phyloP scores from a whole-genome alignment of 805 yeast genomes.

The Myxozyma kluyveri region DNA sequence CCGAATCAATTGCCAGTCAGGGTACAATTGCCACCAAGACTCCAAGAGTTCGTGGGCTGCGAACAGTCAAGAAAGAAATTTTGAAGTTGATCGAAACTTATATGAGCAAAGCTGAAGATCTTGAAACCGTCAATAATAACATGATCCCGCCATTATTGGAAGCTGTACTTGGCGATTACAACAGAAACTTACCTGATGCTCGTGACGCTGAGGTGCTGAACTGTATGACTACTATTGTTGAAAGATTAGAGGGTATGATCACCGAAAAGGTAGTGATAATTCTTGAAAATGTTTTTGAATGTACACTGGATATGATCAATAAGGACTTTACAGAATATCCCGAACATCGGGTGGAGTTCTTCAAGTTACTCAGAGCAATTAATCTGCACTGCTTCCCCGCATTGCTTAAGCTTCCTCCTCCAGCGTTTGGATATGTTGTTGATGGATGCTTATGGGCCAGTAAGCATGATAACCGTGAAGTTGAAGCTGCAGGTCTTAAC shows the following conservation, averaged over 20 bases:
- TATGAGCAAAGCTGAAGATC: constrained; percentile 78
- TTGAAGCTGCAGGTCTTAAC: constrained; percentile 85
- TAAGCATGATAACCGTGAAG: constrained; percentile 95
- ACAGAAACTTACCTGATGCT: constrained; percentile 86
- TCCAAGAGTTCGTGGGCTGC: constrained; percentile 88
- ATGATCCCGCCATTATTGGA: constrained; percentile 77
- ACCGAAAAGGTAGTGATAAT: constrained; percentile 87
- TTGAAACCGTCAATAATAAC: constrained; percentile 77
- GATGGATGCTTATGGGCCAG: constrained; percentile 98
- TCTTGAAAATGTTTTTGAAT: constrained; percentile 86
- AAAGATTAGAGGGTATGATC: constrained; percentile 80
- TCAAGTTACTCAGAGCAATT: constrained; percentile 82
- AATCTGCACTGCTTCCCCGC: constrained; percentile 83
- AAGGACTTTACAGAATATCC: constrained; percentile 96
- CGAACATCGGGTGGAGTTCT: constrained; percentile 95
- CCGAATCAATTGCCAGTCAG: constrained; percentile 71
- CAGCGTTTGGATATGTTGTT: constrained; percentile 83
- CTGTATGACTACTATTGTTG: constrained; percentile 87
- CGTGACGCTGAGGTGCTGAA: constrained; percentile 96
- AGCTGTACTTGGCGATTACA: constrained; percentile 87
- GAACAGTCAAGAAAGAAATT: constrained; percentile 94
- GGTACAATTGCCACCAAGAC: constrained; percentile 91
- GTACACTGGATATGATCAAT: constrained; percentile 92
- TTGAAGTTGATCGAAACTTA: constrained; percentile 85
- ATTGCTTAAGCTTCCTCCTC: constrained; percentile 81